These are phyloP conservation scores for Hordeum marinum DNA, from an alignment of 176 grass and related monocot genomes.

Conservation along the genomic window DNA sequence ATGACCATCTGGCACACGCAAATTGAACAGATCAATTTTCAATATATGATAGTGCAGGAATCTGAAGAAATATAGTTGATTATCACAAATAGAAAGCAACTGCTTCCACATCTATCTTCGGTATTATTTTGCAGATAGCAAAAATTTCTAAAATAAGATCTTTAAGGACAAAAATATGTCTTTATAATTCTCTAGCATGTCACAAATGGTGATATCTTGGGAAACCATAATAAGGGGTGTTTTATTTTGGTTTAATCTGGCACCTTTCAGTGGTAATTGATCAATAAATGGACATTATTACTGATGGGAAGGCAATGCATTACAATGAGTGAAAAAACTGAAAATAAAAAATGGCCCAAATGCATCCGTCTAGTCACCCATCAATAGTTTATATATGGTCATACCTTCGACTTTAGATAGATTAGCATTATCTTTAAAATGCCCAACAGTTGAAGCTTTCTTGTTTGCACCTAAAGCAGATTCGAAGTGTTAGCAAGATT, in stretches of 20 bases:
- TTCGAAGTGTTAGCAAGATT: conserved; percentile 29
- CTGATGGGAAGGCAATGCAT: not conserved
- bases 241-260: conserved; percentile 7
- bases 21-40: conserved; percentile 15
- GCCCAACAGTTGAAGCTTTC: conserved; percentile 66
- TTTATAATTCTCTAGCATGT: not conserved
- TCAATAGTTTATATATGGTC: not conserved
- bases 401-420: conserved; percentile 74
- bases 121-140: conserved; percentile 8
- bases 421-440: conserved; percentile 67
- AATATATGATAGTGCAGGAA: not conserved
- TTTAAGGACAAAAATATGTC: not conserved
- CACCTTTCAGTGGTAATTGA: not conserved
- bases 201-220: not conserved
- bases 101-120: not conserved
- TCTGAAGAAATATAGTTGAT: not conserved
- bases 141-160: not conserved
- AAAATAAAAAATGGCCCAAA: not conserved
- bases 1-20: conserved; percentile 56
- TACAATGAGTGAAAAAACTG: not conserved
- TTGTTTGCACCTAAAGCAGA: conserved; percentile 72
- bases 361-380: not conserved
- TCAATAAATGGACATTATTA: not conserved
- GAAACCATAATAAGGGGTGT: not conserved
- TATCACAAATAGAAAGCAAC: not conserved